phyloP scores from a whole-genome alignment of 2,329 filamentous ascomycete species.

The Aspergillus fischeri region DNA sequence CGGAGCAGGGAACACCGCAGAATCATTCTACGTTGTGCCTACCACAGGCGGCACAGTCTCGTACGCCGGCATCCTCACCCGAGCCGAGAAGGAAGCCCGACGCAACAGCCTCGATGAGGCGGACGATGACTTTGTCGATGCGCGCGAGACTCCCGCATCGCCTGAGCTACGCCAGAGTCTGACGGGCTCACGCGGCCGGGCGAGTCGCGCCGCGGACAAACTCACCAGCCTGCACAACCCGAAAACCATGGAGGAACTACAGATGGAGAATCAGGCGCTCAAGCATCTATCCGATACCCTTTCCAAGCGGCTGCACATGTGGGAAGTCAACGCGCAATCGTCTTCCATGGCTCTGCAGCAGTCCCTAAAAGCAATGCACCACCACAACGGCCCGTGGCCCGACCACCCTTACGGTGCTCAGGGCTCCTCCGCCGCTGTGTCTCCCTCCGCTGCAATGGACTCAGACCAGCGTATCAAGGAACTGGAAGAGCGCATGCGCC shows the following conservation, averaged over 20 bases:
- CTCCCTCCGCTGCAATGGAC: constrained; percentile 27
- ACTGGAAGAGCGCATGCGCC: constrained; percentile 62
- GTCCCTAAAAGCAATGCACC: constrained; percentile 57
- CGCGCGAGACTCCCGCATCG: constrained; percentile 61
- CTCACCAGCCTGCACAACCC: constrained; percentile 34
- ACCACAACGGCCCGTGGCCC: constrained; percentile 30
- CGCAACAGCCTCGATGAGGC: constrained; percentile 56
- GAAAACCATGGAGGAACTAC: constrained; percentile 81
- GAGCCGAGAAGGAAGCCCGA: constrained; percentile 43
- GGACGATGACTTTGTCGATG: constrained; percentile 88
- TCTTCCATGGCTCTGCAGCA: constrained; percentile 82
- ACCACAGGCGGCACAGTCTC: constrained; percentile 86
- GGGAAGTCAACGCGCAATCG: constrained; percentile 87
- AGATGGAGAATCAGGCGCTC: constrained; percentile 80
- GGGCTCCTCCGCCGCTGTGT: constrained; percentile 24
- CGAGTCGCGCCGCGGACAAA: constrained; percentile 20
- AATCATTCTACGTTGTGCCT: constrained; percentile 92
- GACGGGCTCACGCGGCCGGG: constrained; percentile 35
- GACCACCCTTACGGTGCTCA: constrained; percentile 25
- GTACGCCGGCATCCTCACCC: constrained; percentile 79
- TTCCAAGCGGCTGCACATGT: constrained; percentile 81
- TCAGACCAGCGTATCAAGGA: constrained; percentile 56
- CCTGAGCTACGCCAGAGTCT: constrained; percentile 45
- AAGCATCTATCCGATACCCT: constrained; percentile 83
- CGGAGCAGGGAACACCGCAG: constrained; percentile 53